These are phyloP conservation scores for Hypoxylon sp. DNA, from an alignment of 2,329 filamentous ascomycete genomes.

Conservation along the genomic window DNA sequence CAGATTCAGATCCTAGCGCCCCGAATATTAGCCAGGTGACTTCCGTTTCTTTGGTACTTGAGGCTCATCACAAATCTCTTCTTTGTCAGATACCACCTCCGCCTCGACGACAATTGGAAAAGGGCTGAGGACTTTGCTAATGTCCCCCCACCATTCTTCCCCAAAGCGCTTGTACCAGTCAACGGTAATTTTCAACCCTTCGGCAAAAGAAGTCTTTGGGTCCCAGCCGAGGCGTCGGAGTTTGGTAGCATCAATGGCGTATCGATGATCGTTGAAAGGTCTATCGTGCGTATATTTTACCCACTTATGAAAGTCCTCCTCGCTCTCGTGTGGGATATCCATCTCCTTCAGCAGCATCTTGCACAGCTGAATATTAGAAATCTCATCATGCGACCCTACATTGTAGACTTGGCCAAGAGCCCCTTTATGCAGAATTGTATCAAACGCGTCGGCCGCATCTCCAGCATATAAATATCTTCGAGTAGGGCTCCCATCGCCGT, in stretches of 20 bases:
- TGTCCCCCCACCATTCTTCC: constrained; percentile 80
- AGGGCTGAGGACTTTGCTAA: constrained; percentile 76
- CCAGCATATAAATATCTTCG: constrained; percentile 83
- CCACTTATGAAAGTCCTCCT: constrained; percentile 72
- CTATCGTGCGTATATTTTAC: constrained; percentile 83
- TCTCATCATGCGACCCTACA: constrained; percentile 82
- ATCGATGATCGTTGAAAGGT: constrained; percentile 83
- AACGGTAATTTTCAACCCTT: constrained; percentile 75
- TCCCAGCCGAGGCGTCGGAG: constrained; percentile 77
- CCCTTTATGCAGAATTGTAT: constrained; percentile 86
- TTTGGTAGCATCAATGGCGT: constrained; percentile 79
- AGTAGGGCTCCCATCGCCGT: constrained; percentile 82
- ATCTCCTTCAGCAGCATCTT: constrained; percentile 75
- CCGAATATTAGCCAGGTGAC: constrained; percentile 28
- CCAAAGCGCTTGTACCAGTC: constrained; percentile 79
- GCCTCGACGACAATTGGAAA: constrained; percentile 73
- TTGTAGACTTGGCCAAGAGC: constrained; percentile 84
- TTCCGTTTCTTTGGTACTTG: constrained; percentile 53
- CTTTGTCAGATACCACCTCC: constrained; percentile 69
- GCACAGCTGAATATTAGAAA: constrained; percentile 81
- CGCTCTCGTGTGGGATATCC: constrained; percentile 65
- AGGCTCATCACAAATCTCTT: constrained; percentile 56
- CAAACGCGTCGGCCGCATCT: constrained; percentile 85
- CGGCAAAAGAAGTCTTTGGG: constrained; percentile 75
- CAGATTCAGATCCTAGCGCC: not conserved